phyloP scores from a whole-genome alignment of 2,329 filamentous ascomycete species.

The Ascochyta koolunga region DNA sequence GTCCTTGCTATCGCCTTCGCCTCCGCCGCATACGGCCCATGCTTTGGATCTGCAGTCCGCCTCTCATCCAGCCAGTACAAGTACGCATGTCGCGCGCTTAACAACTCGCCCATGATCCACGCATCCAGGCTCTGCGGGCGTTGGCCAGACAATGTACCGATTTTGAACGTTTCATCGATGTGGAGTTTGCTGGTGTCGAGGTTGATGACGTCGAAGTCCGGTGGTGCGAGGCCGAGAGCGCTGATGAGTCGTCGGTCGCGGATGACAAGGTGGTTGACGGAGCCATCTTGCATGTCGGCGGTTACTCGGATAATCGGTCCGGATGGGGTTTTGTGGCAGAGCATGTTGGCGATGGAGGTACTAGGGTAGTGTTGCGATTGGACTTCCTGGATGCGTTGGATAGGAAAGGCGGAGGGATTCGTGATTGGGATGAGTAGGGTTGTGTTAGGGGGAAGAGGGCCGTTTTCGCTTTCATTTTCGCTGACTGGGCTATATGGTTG shows the following conservation, averaged over 20 bases:
- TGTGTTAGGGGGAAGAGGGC: neutral
- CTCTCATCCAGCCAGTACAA: constrained; percentile 25
- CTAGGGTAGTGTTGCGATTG: constrained; percentile 20
- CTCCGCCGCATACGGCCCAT: constrained; percentile 15
- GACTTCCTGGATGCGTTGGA: constrained; percentile 18
- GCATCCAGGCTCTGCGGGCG: neutral
- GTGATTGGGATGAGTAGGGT: constrained; percentile 9
- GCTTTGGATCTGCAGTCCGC: constrained; percentile 10
- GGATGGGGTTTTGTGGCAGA: constrained; percentile 3
- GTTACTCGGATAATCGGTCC: constrained; percentile 16
- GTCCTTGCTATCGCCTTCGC: constrained; percentile 11
- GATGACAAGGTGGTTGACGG: constrained; percentile 24
- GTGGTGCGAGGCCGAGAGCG: constrained; percentile 16
- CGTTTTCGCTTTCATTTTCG: neutral
- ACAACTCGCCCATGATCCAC: constrained; percentile 22
- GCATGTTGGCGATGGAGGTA: constrained; percentile 15
- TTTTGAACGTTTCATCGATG: constrained; percentile 19
- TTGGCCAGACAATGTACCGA: constrained; percentile 9
- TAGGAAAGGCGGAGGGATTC: constrained; percentile 20
- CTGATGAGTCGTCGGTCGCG: constrained; percentile 15
- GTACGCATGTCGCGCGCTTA: constrained; percentile 22
- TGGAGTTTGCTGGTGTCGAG: neutral
- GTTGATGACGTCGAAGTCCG: constrained; percentile 1
- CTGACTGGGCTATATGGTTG: neutral
- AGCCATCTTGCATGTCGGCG: constrained; percentile 20